Conservation (phyloP, 805 yeast species). For the Hanseniaspora occidentalis region DNA sequence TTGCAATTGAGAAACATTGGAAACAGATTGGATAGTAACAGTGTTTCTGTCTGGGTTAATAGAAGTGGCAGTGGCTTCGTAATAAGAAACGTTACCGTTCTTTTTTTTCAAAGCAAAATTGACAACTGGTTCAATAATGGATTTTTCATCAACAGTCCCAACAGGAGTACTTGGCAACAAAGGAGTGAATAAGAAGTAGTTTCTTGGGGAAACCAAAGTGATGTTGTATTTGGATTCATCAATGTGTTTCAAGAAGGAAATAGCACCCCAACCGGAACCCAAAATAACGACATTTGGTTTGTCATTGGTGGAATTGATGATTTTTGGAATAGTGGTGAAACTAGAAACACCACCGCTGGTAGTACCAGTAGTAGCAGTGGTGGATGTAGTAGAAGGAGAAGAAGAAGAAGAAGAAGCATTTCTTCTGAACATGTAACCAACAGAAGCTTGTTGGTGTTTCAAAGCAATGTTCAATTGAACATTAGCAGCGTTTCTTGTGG, state of each 20-base stretch:
- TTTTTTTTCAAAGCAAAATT: conserved; percentile 67
- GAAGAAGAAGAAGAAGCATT: background rate
- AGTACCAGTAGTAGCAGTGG: conserved; percentile 8
- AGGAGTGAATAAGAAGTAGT: conserved; percentile 89
- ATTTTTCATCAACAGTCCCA: conserved; percentile 80
- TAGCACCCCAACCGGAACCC: conserved; percentile 94
- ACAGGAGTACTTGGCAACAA: conserved; percentile 87
- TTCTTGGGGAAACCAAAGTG: conserved; percentile 81
- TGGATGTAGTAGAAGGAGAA: background rate
- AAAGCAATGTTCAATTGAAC: background rate
- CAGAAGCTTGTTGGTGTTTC: background rate
- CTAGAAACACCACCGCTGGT: conserved; percentile 23
- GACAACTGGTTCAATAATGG: conserved; percentile 90
- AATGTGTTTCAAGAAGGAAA: conserved; percentile 69
- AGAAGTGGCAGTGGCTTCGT: conserved; percentile 82
- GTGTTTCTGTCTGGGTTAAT: conserved; percentile 67
- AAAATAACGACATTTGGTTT: conserved; percentile 44
- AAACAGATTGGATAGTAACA: conserved; percentile 43
- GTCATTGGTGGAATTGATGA: conserved; percentile 23
- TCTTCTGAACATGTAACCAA: background rate
- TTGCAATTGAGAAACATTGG: conserved; percentile 21
- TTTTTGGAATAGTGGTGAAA: conserved; percentile 28
- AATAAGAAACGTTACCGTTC: conserved; percentile 65
- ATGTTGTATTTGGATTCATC: conserved; percentile 85
- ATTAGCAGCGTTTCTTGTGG: background rate